Percentiles rank a stretch among this genome's conserved stretches.
Conservation (phyloP, 1,139 yeast genomes). For the Hanseniaspora uvarum region DNA sequence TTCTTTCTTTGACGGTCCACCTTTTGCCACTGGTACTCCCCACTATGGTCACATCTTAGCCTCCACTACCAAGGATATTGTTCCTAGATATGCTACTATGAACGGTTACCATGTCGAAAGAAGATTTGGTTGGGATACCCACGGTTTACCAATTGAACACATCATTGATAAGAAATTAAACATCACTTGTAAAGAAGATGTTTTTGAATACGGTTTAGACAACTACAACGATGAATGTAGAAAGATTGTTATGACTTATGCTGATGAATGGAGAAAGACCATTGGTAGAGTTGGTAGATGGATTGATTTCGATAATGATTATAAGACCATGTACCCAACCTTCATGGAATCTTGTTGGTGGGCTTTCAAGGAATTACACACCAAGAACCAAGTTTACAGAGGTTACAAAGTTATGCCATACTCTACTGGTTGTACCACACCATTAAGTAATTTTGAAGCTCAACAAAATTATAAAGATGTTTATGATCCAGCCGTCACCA, state of each 20-base stretch:
- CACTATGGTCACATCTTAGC: slow-evolving; percentile 97
- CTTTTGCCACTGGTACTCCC: slow-evolving; percentile 98
- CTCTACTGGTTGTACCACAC: slow-evolving; percentile 94
- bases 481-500: slow-evolving; percentile 88
- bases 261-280: slow-evolving; percentile 86
- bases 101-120: slow-evolving; percentile 93
- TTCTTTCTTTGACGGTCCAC: slow-evolving; percentile 97
- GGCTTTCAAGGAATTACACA: slow-evolving; percentile 83
- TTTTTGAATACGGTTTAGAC: slow-evolving; percentile 83
- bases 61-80: slow-evolving; percentile 91
- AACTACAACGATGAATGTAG: slow-evolving; percentile 92
- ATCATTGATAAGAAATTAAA: slow-evolving; percentile 96
- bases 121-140: slow-evolving; percentile 99
- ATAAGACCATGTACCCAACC: slow-evolving; percentile 88
- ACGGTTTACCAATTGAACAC: slow-evolving; percentile 96
- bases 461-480: slow-evolving; percentile 97
- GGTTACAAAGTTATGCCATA: slow-evolving; percentile 98
- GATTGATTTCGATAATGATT: slow-evolving; percentile 98
- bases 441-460: slow-evolving; percentile 94
- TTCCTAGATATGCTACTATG: slow-evolving; percentile 97
- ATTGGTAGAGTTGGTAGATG: slow-evolving; percentile 94
- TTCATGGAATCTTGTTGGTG: slow-evolving; percentile 99
- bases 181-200: slow-evolving; percentile 87
- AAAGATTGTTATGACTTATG: slow-evolving; percentile 93
- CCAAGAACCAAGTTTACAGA: slow-evolving; percentile 80